These are phyloP conservation scores for Leishmania braziliensis DNA, from an alignment of 208 protist species.

Conservation along the genomic window DNA sequence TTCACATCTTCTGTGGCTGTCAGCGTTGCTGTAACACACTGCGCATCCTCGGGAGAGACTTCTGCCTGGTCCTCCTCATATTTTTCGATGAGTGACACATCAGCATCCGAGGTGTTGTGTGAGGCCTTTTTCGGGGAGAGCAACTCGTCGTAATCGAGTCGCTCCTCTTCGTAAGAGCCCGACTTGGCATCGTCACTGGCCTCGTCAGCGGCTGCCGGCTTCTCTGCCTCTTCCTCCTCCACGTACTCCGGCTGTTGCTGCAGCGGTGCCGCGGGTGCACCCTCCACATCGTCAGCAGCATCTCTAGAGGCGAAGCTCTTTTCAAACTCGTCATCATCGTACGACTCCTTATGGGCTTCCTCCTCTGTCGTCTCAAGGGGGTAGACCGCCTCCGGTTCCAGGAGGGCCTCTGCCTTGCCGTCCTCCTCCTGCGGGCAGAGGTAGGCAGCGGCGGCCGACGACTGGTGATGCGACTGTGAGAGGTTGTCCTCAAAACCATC, in stretches of 20 bases:
- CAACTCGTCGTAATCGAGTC: slow-evolving; percentile 12
- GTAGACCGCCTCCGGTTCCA: not conserved
- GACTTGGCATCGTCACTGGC: not conserved
- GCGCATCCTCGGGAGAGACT: not conserved
- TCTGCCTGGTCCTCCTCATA: not conserved
- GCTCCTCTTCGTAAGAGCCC: slow-evolving; percentile 18
- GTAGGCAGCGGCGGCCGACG: slow-evolving; percentile 7
- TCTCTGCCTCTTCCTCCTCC: not conserved
- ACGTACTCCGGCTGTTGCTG: not conserved
- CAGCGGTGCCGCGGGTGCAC: not conserved
- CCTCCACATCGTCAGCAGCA: not conserved
- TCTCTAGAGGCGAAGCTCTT: not conserved
- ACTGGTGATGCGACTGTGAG: not conserved
- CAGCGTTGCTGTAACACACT: no score
- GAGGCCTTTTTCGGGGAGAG: not conserved
- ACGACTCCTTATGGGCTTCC: slow-evolving; percentile 8
- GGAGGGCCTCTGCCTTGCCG: not conserved
- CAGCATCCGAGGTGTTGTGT: not conserved
- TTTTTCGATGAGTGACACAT: not conserved
- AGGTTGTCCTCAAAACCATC: slow-evolving; percentile 44
- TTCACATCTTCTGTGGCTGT: not conserved
- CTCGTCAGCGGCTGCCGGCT: not conserved
- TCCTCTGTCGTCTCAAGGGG: slow-evolving; percentile 6
- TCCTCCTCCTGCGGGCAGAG: slow-evolving; percentile 3
- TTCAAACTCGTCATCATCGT: slow-evolving; percentile 1